Conservation (phyloP, 345 rosid species). For the Boechera stricta region DNA sequence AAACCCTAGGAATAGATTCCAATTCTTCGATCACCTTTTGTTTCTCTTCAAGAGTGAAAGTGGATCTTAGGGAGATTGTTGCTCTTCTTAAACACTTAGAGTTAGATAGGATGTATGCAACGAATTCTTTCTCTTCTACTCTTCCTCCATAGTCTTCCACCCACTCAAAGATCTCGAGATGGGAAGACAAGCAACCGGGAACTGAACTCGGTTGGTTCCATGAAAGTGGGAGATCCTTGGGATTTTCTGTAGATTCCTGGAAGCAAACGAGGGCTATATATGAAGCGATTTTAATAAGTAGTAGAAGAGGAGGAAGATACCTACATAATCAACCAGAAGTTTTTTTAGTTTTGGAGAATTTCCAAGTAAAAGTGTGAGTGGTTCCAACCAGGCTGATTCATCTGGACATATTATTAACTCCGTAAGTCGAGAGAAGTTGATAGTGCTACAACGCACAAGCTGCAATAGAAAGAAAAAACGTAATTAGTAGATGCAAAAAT, state of each 20-base stretch:
- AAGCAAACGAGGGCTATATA: background rate
- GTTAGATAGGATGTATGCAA: slow-evolving; percentile 17
- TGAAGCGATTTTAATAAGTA: background rate
- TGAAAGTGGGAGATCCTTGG: background rate
- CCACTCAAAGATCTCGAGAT: slow-evolving; percentile 3
- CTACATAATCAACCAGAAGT: background rate
- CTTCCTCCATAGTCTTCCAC: background rate
- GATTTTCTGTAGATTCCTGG: too few species aligned
- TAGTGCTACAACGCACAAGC: background rate
- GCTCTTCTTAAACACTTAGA: background rate
- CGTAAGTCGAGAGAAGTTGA: background rate
- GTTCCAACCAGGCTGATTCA: background rate
- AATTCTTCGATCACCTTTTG: background rate
- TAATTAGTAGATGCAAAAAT: background rate
- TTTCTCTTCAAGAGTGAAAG: background rate
- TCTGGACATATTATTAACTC: background rate
- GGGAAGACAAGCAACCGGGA: background rate
- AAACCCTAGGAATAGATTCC: background rate
- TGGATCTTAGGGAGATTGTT: background rate
- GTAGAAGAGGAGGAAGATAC: background rate
- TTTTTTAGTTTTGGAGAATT: background rate
- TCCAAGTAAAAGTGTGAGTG: background rate
- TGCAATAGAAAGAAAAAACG: background rate
- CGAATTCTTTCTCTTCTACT: background rate
- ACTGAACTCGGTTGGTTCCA: background rate